Evolutionary conservation across 306 rosid species (phyloP), one percentile per base, ranked within the genome.

Genomic region (Acacia crassicarpa): DNA sequence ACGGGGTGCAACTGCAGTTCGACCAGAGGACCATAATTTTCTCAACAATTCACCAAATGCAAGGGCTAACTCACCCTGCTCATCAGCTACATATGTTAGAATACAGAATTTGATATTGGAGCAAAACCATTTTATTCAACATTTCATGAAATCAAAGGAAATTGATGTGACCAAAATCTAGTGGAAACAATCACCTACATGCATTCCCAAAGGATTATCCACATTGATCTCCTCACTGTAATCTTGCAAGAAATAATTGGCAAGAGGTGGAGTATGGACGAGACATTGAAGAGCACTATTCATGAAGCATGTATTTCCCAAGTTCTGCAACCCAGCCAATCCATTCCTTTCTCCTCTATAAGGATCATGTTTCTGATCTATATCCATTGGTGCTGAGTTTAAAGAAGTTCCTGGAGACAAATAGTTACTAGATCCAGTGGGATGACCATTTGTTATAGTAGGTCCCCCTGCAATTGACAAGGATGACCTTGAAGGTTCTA

Each of bases 231-330:
- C 98, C 76, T 92, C 92, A 23, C 83, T 83, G 86, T 96, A 96
- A 87, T 96, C 97, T 91, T 92, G 92, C 86, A 96, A 88, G 86
- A 96, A 96, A 84, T 92, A 96, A 82, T 89, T 94, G 76, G 83
- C 90, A 82, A 96, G 91, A 22, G 91, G 97, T 38, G 98, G 97
- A 11, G 99, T 96, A 71, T 96, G 99, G 82, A 92, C 98, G 83
- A 96, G 87, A 87, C 99, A 96, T 71, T 93, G 99, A 83, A 96
- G 43, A 70, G 99, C 84, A 78, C 99, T 96, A 82, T 93, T 96
- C 99, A 96, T 96, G 85, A 96, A 96, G 86, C 99, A 96, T 65
- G 99, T 96, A 85, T 96, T 96, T 63, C 99, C 99, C 75, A 96
- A 89, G 88, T 96, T 96, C 89, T 96, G 99, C 89, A 96, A 82